Base-by-base conservation (phyloP, 2,329 filamentous ascomycete genomes). In the Claviceps sp. region DNA sequence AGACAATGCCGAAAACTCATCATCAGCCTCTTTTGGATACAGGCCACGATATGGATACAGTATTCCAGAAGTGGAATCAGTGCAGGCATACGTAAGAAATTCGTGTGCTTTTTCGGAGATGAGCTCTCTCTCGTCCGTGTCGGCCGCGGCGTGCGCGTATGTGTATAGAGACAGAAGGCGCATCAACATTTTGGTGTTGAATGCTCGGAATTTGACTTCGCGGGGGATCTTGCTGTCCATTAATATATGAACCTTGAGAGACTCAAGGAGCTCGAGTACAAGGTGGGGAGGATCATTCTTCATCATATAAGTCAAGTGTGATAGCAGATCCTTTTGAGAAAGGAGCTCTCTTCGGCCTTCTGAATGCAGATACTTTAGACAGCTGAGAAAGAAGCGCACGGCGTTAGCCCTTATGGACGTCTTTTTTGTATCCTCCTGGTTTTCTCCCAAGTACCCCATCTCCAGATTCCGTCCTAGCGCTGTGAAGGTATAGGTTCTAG, bases 321-420 rank as follows among this genome's bases (percentile, higher is more conserved):
- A 84, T 72, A 97, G 70, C 13, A 97, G 77, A 57, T 95, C 90
- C 55, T 79, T 81, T 67, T 95, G 83, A 51, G 78, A 76, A 38
- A 98, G 71, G 5, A 98, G 77, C 60, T 95, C 90, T 55, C 77
- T 82, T 67, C 94, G 95, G 14, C 84, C 83, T 55, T 85, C 81
- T 5, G 82, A 73, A 56, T 86, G 82, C 52, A 96, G 77, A 59
- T 88, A 86, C 61, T 82, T 87, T 56, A 98, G 71, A 56, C 88
- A 83, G 24, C 84, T 81, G 54, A 96, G 70, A 37, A 96, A 72
- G 65, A 95, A 90, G 42, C 85, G 80, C 51, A 95, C 76, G 8
- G 90, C 86, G 62, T 90, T 88, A 2, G 87, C 88, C 50, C 93
- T 78, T 18, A 95, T 77, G 7, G 89, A 90, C 2, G 89, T 86